Percentiles rank a stretch among this genome's conserved stretches.
Evolutionary conservation across 441 rosid species (phyloP).

Genomic region (Mallotus japonicus): DNA sequence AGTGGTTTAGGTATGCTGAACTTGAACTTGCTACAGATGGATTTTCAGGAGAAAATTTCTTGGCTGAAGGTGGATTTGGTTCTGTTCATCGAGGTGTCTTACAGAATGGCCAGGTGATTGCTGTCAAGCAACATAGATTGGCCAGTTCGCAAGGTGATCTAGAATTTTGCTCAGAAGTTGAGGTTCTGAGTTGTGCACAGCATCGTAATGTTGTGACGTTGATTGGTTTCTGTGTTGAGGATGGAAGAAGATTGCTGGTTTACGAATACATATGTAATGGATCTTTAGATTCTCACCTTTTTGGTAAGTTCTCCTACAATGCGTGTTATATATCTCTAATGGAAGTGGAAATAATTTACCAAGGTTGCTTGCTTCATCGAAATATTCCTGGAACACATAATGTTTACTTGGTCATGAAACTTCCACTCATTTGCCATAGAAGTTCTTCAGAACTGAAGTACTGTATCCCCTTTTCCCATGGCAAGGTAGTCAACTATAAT

Average conservation of each 20-base stretch:
- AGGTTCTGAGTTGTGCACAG: conserved; percentile 98
- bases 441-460: neutral
- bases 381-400: neutral
- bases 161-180: conserved; percentile 98
- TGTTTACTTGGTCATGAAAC: conserved; percentile 11
- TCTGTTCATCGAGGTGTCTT: conserved; percentile 91
- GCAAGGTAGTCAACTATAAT: conserved; percentile 11
- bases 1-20: conserved; percentile 82
- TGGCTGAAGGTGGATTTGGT: conserved; percentile 98
- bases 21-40: conserved; percentile 86
- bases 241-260: conserved; percentile 85
- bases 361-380: neutral
- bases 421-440: neutral
- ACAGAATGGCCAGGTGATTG: conserved; percentile 84
- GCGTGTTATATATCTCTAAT: neutral
- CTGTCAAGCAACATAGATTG: conserved; percentile 90
- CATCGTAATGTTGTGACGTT: conserved; percentile 93
- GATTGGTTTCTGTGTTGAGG: conserved; percentile 93
- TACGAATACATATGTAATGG: conserved; percentile 97
- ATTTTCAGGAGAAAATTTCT: conserved; percentile 83
- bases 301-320: conserved; percentile 45
- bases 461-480: neutral
- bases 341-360: neutral
- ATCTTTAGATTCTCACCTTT: conserved; percentile 88
- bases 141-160: conserved; percentile 97